phyloP scores from a whole-genome alignment of 345 rosid genomes.

The Citrus cavaleriei region DNA sequence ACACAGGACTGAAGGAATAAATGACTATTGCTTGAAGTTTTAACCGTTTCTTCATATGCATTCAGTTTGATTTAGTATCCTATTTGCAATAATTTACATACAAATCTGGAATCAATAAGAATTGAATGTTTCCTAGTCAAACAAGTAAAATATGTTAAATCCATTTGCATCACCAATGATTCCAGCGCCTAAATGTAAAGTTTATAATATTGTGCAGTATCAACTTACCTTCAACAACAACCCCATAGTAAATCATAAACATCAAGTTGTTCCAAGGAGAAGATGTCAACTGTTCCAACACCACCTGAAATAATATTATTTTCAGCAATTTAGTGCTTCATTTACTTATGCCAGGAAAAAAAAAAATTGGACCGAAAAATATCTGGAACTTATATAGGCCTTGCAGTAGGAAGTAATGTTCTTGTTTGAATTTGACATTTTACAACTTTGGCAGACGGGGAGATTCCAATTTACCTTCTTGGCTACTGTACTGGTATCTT shows the following conservation, averaged over 20 bases:
- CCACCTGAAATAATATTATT: constrained; percentile 41
- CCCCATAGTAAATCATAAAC: constrained; percentile 79
- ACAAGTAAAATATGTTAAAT: not conserved
- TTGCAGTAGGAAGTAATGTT: not conserved
- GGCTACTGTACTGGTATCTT: constrained; percentile 76
- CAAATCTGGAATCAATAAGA: not conserved
- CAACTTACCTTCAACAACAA: constrained; percentile 63
- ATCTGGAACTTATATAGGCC: not conserved
- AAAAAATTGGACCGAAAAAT: not conserved
- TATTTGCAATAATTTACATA: not conserved
- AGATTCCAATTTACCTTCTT: constrained; percentile 57
- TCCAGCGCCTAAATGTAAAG: not conserved
- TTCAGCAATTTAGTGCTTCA: not conserved
- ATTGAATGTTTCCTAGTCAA: not conserved
- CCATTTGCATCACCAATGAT: not conserved
- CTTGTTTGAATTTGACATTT: not conserved
- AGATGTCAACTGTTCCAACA: constrained; percentile 70
- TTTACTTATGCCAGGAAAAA: constrained; percentile 1
- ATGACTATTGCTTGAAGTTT: not conserved
- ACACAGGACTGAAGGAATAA: not conserved
- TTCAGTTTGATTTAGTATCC: not conserved
- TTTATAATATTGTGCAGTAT: not conserved
- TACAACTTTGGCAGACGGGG: not conserved
- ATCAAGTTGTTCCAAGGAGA: constrained; percentile 90
- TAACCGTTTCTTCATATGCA: not conserved